These are phyloP conservation scores for Fraxinus dipetala DNA, from an alignment of 305 asterid species.

Conservation along the genomic window DNA sequence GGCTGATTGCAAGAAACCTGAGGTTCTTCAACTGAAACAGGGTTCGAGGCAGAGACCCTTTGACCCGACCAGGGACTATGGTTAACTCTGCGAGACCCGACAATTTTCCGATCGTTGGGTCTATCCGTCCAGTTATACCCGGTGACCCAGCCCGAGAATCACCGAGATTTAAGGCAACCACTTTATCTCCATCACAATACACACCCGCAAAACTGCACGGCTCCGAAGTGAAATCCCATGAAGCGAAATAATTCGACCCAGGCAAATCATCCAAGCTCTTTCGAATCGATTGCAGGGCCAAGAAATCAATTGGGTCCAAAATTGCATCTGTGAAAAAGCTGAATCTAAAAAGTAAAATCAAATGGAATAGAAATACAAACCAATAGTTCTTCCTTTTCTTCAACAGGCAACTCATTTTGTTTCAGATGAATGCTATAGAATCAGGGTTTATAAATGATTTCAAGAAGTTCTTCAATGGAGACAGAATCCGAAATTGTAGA, in stretches of 20 bases:
- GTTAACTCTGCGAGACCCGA: conserved; percentile 68
- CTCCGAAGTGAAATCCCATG: conserved; percentile 97
- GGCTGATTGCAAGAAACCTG: conserved; percentile 65
- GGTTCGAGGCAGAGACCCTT: conserved; percentile 60
- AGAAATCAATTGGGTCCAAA: conserved; percentile 73
- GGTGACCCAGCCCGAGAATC: conserved; percentile 90
- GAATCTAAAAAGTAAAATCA: conserved; percentile 16
- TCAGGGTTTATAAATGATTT: conserved; percentile 28
- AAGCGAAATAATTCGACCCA: conserved; percentile 58
- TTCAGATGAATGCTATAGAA: background rate
- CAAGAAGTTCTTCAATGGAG: conserved; percentile 52
- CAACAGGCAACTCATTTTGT: conserved; percentile 21
- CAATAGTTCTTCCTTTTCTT: conserved; percentile 12
- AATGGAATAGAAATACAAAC: conserved; percentile 23
- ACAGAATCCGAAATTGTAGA: conserved; percentile 45
- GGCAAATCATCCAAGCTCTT: conserved; percentile 69
- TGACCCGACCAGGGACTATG: conserved; percentile 74
- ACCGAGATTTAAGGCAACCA: conserved; percentile 76
- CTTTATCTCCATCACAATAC: conserved; percentile 59
- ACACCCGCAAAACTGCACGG: conserved; percentile 91
- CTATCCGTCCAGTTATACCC: conserved; percentile 66
- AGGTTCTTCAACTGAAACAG: conserved; percentile 53
- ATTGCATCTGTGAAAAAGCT: conserved; percentile 36
- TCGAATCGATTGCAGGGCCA: conserved; percentile 70
- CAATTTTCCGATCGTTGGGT: conserved; percentile 75